These are phyloP conservation scores for Solanum chilense DNA, from an alignment of 257 asterid species.

Conservation along the genomic window DNA sequence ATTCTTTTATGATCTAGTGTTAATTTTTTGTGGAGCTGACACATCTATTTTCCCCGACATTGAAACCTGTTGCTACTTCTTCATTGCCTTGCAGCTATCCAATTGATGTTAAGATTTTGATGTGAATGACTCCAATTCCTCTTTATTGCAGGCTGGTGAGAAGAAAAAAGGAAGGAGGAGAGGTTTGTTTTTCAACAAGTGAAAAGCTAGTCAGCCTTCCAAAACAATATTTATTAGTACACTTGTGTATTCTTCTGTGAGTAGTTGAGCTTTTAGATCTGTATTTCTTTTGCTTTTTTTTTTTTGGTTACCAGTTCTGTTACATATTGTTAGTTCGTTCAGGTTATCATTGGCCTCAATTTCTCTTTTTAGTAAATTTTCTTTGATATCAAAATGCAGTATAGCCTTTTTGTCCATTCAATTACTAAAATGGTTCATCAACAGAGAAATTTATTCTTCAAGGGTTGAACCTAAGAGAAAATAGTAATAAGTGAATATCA, in stretches of 20 bases:
- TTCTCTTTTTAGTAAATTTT: neutral
- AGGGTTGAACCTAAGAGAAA: neutral
- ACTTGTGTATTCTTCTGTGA: neutral
- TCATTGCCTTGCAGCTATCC: neutral
- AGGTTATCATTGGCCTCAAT: neutral
- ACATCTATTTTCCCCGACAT: neutral
- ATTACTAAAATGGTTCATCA: neutral
- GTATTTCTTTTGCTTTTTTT: neutral
- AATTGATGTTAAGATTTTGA: neutral
- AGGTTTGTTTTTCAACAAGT: slow-evolving; percentile 65
- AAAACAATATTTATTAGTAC: neutral
- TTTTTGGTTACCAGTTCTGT: neutral
- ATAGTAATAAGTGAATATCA: neutral
- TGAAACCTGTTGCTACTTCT: neutral
- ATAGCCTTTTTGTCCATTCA: neutral
- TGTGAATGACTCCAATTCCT: neutral
- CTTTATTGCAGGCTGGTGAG: slow-evolving; percentile 63
- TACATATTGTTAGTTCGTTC: neutral
- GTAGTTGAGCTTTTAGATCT: neutral
- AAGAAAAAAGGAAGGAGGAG: slow-evolving; percentile 67
- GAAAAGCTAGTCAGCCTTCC: neutral
- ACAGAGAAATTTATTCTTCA: neutral
- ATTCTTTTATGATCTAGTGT: neutral
- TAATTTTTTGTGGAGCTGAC: neutral
- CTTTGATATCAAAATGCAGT: neutral